Evolutionary conservation across 2,329 filamentous ascomycete genomes (phyloP), one percentile per base, ranked within the genome.

Genomic region (Sporothrix dimorphospora): DNA sequence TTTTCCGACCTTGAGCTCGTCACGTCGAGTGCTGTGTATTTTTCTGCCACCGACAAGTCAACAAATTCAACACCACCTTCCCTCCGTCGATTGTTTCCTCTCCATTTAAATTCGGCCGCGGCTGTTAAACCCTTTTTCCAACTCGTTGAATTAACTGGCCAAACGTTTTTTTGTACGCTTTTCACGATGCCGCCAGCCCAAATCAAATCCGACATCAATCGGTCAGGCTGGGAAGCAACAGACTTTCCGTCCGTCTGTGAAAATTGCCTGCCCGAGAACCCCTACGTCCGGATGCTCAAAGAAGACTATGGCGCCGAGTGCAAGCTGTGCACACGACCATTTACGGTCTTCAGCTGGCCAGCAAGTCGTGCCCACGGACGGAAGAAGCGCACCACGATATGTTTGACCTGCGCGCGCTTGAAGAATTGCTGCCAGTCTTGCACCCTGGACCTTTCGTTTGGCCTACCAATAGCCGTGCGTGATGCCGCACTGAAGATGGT

Each of bases 361-460:
- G 91, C 93, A 75, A 94, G 97, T 80, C 93, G 96, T 72, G 96
- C 94, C 2, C 87, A 89, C 75, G 90, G 94, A 34, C 92, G 94
- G 74, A 94, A 95, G 81, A 97, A 97, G 83, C 91, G 93, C 76
- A 98, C 95, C 71, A 97, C 93, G 78, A 97, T 98, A 78, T 99
- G 96, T 81, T 86, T 99, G 30, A 99, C 96, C 53, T 99, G 96
- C 85, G 95, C 96, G 27, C 92, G 96, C 59, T 87, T 98, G 76
- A 99, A 99, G 83, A 99, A 99, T 84, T 98, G 96, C 85, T 99
- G 96, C 79, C 96, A 99, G 84, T 95, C 92, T 83, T 99, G 96
- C 85, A 98, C 98, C 94, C 91, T 99, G 70, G 96, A 99, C 86
- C 84, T 99, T 73, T 95, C 93, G 14, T 99, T 98, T 79, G 97